phyloP scores from a whole-genome alignment of 192 early-diverging fungal species.

The Kappamyces sp. region DNA sequence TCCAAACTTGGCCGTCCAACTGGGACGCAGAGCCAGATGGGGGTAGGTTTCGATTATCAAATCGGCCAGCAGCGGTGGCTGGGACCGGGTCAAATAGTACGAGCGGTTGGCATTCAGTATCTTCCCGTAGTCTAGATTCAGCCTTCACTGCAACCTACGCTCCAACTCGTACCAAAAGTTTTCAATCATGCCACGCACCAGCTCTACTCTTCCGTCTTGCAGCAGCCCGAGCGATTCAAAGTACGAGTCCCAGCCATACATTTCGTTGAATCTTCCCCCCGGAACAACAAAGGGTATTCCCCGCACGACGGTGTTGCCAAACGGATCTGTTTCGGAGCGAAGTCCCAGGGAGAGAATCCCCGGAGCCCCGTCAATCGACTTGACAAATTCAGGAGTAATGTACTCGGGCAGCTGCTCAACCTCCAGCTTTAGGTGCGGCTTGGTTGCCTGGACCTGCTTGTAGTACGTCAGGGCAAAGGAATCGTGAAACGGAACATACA shows the following conservation, averaged over 20 bases:
- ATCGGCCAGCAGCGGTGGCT: conserved; percentile 97
- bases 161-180: conserved; percentile 96
- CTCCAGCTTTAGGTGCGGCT: conserved; percentile 65
- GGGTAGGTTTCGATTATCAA: conserved; percentile 83
- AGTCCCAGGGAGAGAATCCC: conserved; percentile 86
- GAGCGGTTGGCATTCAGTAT: conserved; percentile 97
- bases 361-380: conserved; percentile 78
- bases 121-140: conserved; percentile 74
- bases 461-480: conserved; percentile 74
- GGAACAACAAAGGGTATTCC: conserved; percentile 92
- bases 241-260: conserved; percentile 99
- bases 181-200: conserved; percentile 93
- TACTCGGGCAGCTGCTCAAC: conserved; percentile 76
- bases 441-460: conserved; percentile 52
- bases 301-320: conserved; percentile 25
- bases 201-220: conserved; percentile 74
- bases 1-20: conserved; percentile 20
- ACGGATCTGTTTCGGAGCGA: conserved; percentile 24
- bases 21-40: conserved; percentile 40
- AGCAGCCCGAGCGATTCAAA: conserved; percentile 88
- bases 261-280: conserved; percentile 98
- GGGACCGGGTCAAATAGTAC: conserved; percentile 94
- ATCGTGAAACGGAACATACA: conserved; percentile 89
- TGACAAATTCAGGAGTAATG: conserved; percentile 86
- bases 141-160: conserved; percentile 25